Base-by-base conservation (phyloP, 2,329 filamentous ascomycete species). In the Cladobotryum protrusum region DNA sequence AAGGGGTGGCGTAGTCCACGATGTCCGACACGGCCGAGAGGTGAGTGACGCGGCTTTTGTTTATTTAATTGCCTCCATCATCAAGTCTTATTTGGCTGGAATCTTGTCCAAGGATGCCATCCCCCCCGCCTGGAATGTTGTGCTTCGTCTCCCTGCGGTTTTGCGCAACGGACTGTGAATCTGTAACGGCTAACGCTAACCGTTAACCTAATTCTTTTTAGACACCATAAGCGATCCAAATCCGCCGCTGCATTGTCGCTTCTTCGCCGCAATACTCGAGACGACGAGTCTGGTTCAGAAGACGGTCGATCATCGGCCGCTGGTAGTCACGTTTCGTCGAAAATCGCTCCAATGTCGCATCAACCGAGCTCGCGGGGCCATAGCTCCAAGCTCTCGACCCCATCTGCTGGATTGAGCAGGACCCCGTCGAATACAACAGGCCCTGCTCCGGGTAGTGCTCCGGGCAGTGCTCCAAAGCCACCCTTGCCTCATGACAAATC, bases 261-360 rank as follows among this genome's bases (percentile, higher is more conserved):
- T 61, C 65, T 83, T 63, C 71, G 78, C 54, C 73, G 77, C 55
- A 77, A 77, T 48, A 67, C 66, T 55, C 69, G 71, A 55, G 71
- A 72, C 58, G 73, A 78, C 62, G 76, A 79, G 59, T 78, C 78
- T 52, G 74, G 77, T 55, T 69, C 68, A 48, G 74, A 79, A 60
- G 76, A 79, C 64, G 72, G 72, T 55, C 72, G 70, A 56, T 67
- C 65, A 49, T 65, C 69, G 15, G 55, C 63, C 4, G 42, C 50
- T 4, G 47, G 37, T 42, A 63, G 68, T 48, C 64, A 60, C 54
- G 61, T 67, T 40, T 59, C 67, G 44, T 59, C 61, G 42, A 66
- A 63, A 48, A 60, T 58, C 57, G 71, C 52, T 14, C n/a, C 35
- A 4, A 65, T 71, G 59, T 61, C 69, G 46, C 65, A 67, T 47